Conservation (phyloP, 2,329 filamentous ascomycete species). For the Xylariaceae sp. region DNA sequence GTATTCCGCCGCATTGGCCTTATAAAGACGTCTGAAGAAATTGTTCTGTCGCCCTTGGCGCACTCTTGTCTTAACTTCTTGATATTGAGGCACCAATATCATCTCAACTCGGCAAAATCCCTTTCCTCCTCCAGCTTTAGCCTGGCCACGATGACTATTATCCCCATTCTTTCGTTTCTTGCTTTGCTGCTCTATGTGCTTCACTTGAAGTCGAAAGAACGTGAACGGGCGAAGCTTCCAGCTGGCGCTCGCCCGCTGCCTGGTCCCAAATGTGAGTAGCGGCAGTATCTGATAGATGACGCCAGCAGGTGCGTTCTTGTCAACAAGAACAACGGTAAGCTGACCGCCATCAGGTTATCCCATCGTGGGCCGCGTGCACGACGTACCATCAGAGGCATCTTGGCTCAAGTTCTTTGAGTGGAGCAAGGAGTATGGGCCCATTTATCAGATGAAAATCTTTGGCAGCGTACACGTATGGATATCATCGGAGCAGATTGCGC, state of each 20-base stretch:
- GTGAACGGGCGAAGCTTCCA: slow-evolving; percentile 22
- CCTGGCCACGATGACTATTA: slow-evolving; percentile 17
- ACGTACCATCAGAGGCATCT: slow-evolving; percentile 39
- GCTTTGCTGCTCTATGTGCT: slow-evolving; percentile 18
- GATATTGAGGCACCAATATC: too few species aligned
- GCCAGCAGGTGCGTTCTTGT: too few species aligned
- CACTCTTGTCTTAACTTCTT: too few species aligned
- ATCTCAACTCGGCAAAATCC: too few species aligned
- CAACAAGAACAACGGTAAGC: neutral
- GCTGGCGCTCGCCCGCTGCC: slow-evolving; percentile 25
- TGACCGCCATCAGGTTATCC: slow-evolving; percentile 36
- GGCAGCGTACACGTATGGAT: slow-evolving; percentile 48
- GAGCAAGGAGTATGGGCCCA: slow-evolving; percentile 45
- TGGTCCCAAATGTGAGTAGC: slow-evolving; percentile 29
- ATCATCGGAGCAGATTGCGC: slow-evolving; percentile 43
- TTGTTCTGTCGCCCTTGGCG: too few species aligned
- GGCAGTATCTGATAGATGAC: neutral
- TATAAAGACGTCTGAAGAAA: too few species aligned
- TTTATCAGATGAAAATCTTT: slow-evolving; percentile 47
- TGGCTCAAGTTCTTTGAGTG: slow-evolving; percentile 51
- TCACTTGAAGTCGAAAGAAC: slow-evolving; percentile 14
- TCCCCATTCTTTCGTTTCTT: slow-evolving; percentile 17
- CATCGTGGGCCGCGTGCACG: slow-evolving; percentile 44
- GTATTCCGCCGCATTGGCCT: too few species aligned
- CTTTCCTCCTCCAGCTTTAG: too few species aligned